Percentiles rank a stretch among this genome's conserved stretches.
Evolutionary conservation across 768 basidiomycete genomes (phyloP).

Genomic region (Coprinellus micaceus): DNA sequence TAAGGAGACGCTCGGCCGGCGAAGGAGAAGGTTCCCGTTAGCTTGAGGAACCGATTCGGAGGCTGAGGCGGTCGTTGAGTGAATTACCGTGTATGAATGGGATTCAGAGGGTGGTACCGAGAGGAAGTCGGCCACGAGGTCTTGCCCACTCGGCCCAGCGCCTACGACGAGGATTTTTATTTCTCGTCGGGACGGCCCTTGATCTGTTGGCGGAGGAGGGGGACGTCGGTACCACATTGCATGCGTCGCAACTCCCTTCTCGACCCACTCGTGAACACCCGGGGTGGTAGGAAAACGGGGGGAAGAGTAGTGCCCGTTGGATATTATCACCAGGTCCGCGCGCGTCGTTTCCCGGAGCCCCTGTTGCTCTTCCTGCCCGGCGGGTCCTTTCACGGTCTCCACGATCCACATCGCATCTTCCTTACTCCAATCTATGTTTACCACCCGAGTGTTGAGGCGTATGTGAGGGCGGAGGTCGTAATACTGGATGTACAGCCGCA

Average conservation of each 20-base stretch:
- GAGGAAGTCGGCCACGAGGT: constrained; percentile 61
- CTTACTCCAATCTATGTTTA: constrained; percentile 32
- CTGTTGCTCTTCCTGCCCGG: no score
- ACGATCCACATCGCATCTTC: no score
- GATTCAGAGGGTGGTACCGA: constrained; percentile 1
- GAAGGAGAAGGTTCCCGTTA: neutral
- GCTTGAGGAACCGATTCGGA: constrained; percentile 13
- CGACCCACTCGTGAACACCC: constrained; percentile 59
- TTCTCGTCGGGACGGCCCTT: no score
- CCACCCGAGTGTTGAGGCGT: constrained; percentile 55
- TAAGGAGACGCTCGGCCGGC: neutral
- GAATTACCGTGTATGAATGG: constrained; percentile 45
- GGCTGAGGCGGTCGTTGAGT: constrained; percentile 43
- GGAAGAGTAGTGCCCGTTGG: constrained; percentile 69
- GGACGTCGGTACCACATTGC: constrained; percentile 67
- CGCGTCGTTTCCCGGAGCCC: constrained; percentile 30
- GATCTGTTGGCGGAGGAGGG: constrained; percentile 1
- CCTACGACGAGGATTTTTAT: constrained; percentile 47
- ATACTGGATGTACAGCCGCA: constrained; percentile 59
- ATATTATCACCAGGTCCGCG: constrained; percentile 61
- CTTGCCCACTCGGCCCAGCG: constrained; percentile 63
- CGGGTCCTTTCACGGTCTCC: no score
- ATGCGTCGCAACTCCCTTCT: constrained; percentile 51
- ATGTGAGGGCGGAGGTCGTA: constrained; percentile 64
- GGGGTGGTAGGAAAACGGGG: constrained; percentile 61